Percentiles rank a stretch among this genome's conserved stretches.
phyloP scores from a whole-genome alignment of 441 rosid genomes.

The Pelargonium myrrhifolium region DNA sequence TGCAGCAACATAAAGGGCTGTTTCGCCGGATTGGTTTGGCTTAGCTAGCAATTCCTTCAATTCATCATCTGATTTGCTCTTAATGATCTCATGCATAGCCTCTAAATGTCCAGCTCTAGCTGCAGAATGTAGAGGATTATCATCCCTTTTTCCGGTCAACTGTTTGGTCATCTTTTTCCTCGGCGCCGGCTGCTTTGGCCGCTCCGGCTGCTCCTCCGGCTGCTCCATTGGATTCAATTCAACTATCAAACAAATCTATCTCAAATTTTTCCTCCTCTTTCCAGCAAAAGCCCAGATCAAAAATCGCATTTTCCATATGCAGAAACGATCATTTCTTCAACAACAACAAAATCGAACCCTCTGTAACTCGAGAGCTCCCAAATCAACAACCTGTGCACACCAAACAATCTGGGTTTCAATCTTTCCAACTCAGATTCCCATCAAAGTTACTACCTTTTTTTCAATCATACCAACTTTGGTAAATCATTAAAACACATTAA shows the following conservation, averaged over 20 bases:
- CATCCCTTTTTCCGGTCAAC: constrained; percentile 22
- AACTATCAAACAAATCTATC: constrained; percentile 7
- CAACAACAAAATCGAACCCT: constrained; percentile 2
- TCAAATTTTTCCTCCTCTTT: constrained; percentile 22
- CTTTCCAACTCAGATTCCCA: too few species aligned
- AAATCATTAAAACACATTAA: too few species aligned
- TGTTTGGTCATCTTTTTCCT: constrained; percentile 23
- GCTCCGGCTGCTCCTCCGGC: constrained; percentile 15
- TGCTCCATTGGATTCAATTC: constrained; percentile 31
- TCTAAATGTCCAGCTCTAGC: constrained; percentile 19
- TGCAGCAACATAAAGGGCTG: constrained; percentile 24
- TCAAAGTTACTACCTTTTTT: too few species aligned
- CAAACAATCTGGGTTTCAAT: constrained; percentile 2
- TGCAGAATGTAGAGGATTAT: constrained; percentile 20
- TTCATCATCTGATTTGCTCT: neutral
- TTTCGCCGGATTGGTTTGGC: constrained; percentile 19
- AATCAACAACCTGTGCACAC: too few species aligned
- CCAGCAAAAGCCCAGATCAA: constrained; percentile 35
- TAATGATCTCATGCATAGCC: constrained; percentile 3
- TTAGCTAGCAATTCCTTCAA: constrained; percentile 15
- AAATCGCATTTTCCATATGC: constrained; percentile 20
- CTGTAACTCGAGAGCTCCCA: neutral
- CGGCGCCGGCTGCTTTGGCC: constrained; percentile 19
- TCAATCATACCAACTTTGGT: too few species aligned
- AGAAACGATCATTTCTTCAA: constrained; percentile 12